Evolutionary conservation across 768 basidiomycete species (phyloP).

Genomic region (Psilocybe azurescens): DNA sequence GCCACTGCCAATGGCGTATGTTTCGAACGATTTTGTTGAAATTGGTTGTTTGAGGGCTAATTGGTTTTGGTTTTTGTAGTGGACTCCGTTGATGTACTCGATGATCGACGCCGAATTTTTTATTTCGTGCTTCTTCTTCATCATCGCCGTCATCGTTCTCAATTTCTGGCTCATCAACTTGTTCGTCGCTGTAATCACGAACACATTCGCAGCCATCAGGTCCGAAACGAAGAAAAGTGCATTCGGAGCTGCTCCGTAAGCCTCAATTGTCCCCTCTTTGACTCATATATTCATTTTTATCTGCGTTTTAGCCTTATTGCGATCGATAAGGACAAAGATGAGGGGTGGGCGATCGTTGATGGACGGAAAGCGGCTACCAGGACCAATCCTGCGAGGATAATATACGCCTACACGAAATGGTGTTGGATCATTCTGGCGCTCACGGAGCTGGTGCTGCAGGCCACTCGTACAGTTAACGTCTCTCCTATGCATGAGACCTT

Average conservation of each 20-base stretch:
- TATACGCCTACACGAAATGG: slow-evolving; percentile 67
- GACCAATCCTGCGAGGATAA: slow-evolving; percentile 53
- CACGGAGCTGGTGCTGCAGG: slow-evolving; percentile 73
- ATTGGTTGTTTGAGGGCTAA: background rate
- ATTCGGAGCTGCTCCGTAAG: slow-evolving; percentile 82
- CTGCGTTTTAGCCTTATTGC: slow-evolving; percentile 31
- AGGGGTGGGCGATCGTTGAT: slow-evolving; percentile 59
- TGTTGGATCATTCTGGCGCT: slow-evolving; percentile 81
- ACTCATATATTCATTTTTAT: background rate
- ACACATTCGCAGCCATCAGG: slow-evolving; percentile 88
- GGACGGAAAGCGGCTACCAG: slow-evolving; percentile 44
- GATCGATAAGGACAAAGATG: slow-evolving; percentile 63
- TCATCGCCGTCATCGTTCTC: slow-evolving; percentile 81
- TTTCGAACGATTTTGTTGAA: slow-evolving; percentile 11
- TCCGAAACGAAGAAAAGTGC: slow-evolving; percentile 89
- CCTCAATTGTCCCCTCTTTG: slow-evolving; percentile 11
- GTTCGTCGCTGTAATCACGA: slow-evolving; percentile 95
- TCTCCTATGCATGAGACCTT: slow-evolving; percentile 47
- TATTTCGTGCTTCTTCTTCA: slow-evolving; percentile 87
- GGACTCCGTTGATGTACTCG: slow-evolving; percentile 83
- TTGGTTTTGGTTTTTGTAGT: slow-evolving; percentile 44
- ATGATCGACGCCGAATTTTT: slow-evolving; percentile 93
- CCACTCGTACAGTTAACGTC: slow-evolving; percentile 62
- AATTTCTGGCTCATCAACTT: slow-evolving; percentile 96
- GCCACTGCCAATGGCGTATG: slow-evolving; percentile 80